Conservation (phyloP, 2,329 filamentous ascomycete species). For the Colletotrichum sp. region DNA sequence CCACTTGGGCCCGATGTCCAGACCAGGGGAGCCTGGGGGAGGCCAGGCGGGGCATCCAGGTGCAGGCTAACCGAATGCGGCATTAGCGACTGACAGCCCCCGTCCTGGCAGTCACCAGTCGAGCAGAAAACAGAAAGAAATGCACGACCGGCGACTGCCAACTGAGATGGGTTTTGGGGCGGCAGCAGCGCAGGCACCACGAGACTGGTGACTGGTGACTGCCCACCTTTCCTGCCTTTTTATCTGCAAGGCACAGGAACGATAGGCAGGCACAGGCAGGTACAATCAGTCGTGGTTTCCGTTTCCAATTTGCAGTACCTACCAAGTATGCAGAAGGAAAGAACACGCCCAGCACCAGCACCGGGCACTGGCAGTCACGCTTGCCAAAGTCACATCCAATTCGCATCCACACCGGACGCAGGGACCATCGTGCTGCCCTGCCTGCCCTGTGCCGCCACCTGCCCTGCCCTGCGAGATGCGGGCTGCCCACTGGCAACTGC, state of each 20-base stretch:
- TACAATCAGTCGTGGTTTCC: background rate
- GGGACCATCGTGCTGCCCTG: background rate
- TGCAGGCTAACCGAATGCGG: background rate
- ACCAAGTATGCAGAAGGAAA: background rate
- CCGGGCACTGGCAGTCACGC: background rate
- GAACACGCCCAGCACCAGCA: background rate
- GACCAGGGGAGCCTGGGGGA: background rate
- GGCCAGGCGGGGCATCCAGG: background rate
- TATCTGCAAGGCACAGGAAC: constrained; percentile 4
- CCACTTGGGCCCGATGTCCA: background rate
- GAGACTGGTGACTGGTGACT: background rate
- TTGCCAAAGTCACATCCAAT: background rate
- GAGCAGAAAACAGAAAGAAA: background rate
- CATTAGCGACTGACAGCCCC: background rate
- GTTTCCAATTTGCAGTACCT: background rate
- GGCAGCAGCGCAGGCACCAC: background rate
- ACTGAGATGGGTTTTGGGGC: background rate
- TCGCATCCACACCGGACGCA: background rate
- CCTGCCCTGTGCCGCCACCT: background rate
- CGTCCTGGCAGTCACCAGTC: background rate
- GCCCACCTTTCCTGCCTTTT: background rate
- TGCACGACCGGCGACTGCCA: background rate
- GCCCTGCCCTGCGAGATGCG: background rate
- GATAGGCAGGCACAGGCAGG: background rate
- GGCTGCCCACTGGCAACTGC: background rate